Percentiles rank a stretch among this genome's conserved stretches.
These are phyloP conservation scores for Vigna hirtella DNA, from an alignment of 306 rosid species.

Conservation along the genomic window DNA sequence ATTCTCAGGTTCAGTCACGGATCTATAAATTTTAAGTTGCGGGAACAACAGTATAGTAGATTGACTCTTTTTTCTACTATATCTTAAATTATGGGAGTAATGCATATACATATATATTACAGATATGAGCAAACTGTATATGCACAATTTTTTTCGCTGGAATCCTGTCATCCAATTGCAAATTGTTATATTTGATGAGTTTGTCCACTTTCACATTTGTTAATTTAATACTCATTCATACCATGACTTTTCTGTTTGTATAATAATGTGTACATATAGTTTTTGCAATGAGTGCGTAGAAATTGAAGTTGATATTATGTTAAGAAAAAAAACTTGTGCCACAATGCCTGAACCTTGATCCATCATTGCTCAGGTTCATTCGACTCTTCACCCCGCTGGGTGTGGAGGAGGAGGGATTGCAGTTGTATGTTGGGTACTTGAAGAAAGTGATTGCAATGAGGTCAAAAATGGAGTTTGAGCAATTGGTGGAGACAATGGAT, in stretches of 20 bases:
- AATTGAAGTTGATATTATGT: neutral
- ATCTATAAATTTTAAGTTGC: neutral
- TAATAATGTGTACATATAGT: neutral
- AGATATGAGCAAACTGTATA: too few relatives aligned
- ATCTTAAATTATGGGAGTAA: neutral
- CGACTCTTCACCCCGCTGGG: conserved; percentile 75
- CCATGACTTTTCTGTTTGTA: neutral
- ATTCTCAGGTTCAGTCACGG: conserved; percentile 43
- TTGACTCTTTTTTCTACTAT: neutral
- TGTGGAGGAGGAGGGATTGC: conserved; percentile 88
- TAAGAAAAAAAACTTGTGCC: neutral
- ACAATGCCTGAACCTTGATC: neutral
- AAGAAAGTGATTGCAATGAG: conserved; percentile 95
- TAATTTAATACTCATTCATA: neutral
- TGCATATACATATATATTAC: neutral
- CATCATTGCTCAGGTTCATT: conserved; percentile 53
- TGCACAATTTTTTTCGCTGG: too few relatives aligned
- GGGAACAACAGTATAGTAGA: neutral
- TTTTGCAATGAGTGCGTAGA: neutral
- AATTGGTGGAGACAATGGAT: conserved; percentile 76
- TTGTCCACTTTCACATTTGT: neutral
- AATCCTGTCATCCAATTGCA: neutral
- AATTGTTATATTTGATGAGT: neutral
- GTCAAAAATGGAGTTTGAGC: conserved; percentile 81
- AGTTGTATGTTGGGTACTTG: conserved; percentile 85